Percentiles rank a stretch among this genome's conserved stretches.
These are phyloP conservation scores for Venturia nashicola DNA, from an alignment of 2,329 filamentous ascomycete species.

Conservation along the genomic window DNA sequence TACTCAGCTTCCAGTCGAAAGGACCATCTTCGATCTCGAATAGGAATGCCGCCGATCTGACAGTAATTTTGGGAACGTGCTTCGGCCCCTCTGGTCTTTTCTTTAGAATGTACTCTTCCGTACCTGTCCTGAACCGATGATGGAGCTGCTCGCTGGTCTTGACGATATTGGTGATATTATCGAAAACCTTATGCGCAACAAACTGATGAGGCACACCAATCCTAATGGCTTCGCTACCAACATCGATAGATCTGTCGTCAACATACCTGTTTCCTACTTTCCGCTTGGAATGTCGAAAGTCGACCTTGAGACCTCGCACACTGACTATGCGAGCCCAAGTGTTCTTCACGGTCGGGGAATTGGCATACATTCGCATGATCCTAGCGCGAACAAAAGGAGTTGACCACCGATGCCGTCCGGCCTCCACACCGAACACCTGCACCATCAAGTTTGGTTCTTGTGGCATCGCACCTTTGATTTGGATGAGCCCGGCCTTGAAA, in stretches of 20 bases:
- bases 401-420: conserved; percentile 77
- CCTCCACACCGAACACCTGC: conserved; percentile 71
- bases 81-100: conserved; percentile 82
- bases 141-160: conserved; percentile 88
- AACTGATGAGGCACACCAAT: conserved; percentile 85
- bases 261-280: conserved; percentile 50
- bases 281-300: conserved; percentile 64
- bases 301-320: conserved; percentile 67
- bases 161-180: conserved; percentile 78
- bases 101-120: conserved; percentile 75
- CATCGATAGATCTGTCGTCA: conserved; percentile 72
- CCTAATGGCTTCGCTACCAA: conserved; percentile 74
- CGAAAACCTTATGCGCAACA: conserved; percentile 78
- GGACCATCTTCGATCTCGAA: conserved; percentile 93
- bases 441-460: conserved; percentile 84
- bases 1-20: conserved; percentile 93
- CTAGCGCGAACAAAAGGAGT: conserved; percentile 68
- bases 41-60: conserved; percentile 69
- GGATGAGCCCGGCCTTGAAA: conserved; percentile 67
- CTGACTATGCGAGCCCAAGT: conserved; percentile 82
- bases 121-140: conserved; percentile 78
- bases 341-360: conserved; percentile 67
- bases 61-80: conserved; percentile 69
- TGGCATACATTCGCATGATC: conserved; percentile 73
- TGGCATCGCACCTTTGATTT: conserved; percentile 82